Conservation (phyloP, 441 rosid species). For the Pelargonium myrrhifolium region DNA sequence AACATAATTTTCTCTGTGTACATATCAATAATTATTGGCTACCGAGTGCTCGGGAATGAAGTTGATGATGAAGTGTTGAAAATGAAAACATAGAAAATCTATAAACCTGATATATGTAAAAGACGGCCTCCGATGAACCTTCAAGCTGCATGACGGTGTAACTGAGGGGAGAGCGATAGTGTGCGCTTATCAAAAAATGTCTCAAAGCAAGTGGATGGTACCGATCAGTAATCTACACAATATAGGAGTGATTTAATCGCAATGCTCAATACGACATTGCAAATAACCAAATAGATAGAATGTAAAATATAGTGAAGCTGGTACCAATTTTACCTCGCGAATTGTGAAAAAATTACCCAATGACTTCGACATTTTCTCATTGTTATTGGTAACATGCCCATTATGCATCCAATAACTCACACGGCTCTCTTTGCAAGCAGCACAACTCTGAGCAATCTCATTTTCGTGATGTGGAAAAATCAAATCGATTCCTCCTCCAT, state of each 20-base stretch:
- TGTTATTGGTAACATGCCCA: constrained; percentile 79
- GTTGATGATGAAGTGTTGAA: neutral
- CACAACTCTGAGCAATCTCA: constrained; percentile 78
- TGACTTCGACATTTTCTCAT: constrained; percentile 91
- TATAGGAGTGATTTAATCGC: constrained; percentile 13
- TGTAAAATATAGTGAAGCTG: neutral
- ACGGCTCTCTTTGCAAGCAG: constrained; percentile 57
- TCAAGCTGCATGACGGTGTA: constrained; percentile 59
- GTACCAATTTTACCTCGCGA: constrained; percentile 44
- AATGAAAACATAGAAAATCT: constrained; percentile 12
- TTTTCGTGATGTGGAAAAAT: constrained; percentile 91
- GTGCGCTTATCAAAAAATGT: constrained; percentile 74
- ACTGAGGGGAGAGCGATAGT: constrained; percentile 80
- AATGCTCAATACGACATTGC: neutral
- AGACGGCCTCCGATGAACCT: constrained; percentile 58
- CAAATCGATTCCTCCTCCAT: constrained; percentile 95
- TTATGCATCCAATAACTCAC: constrained; percentile 84
- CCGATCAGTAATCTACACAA: constrained; percentile 46
- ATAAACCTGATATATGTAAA: constrained; percentile 80
- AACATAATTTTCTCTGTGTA: too few relatives aligned
- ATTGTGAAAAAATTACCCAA: constrained; percentile 67
- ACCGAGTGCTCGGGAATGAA: too few relatives aligned
- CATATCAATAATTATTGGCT: too few relatives aligned
- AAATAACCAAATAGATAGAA: constrained; percentile 1
- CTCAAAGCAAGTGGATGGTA: constrained; percentile 86